Base-by-base conservation (phyloP, 2,329 filamentous ascomycete species). In the Xylaria sp. region DNA sequence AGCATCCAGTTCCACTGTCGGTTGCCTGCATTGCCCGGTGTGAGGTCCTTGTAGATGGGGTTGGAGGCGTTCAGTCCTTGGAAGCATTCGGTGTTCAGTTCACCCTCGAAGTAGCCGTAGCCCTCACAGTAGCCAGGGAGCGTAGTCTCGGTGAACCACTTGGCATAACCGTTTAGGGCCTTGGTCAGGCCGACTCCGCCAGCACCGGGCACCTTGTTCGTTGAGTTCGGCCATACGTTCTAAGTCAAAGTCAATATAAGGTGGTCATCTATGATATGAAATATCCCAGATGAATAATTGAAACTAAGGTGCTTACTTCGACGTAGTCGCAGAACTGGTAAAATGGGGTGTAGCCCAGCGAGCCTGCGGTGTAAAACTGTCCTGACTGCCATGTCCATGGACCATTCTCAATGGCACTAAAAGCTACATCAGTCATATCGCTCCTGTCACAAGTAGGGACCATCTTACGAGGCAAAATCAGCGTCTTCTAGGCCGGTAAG, bases 331-430 rank as follows among this genome's bases (percentile, higher is more conserved):
- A 86, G 76, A 85, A 87, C 68, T 82, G 74, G 75, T 70, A 87
- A 76, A 87, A 86, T 72, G 84, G 83, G 78, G 59, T 79, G 77
- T 74, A 83, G 79, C 69, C 81, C 71, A 72, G 80, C 77, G 77
- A 82, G 81, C 63, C 84, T 20, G 80, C 78, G 4, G 79, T 80
- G 73, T 82, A 83, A 73, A 87, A 86, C 72, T 82, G 81, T 66
- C 87, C 85, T 3, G 77, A 78, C 75, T 90, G 88, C 87, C 88
- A 90, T 7, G 83, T 75, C 82, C 84, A 89, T 0, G 88, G 88
- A 1, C 87, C 88, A 57, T 85, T 84, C 73, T 85, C 81, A 34
- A 90, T 79, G 0, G 84, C 85, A 61, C 70, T 72, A 25, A 28
- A 61, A 48, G 13, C 10, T 15, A 41, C 20, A n/a, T 70, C 8